Evolutionary conservation across 768 basidiomycete species (phyloP), one percentile per base, ranked within the genome.

Genomic region (Termitomyces sp.): DNA sequence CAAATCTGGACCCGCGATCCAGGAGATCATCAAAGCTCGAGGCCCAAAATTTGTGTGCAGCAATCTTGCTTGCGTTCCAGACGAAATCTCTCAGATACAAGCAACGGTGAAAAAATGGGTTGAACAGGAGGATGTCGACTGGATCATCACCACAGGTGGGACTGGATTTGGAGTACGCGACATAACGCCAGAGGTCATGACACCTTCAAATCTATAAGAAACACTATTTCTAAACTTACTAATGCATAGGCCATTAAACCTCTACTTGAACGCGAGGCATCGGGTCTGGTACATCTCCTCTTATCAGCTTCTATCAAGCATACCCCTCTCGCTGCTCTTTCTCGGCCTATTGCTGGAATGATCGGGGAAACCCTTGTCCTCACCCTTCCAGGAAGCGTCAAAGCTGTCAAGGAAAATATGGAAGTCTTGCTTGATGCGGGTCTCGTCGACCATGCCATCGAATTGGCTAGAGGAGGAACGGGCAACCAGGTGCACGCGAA

Each of bases 141-240:
- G 84, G 79, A 78, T 94, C 54, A 73, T 96, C 58, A 89, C 90
- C 6, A 89, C 89, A 0, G 93, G 93, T 16, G 93, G 93, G 5
- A 96, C 93, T 0, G 93, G 93, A 7, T 93, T 94, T 63, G 89
- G 91, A 1, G 73, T 80, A 29, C 74, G 88, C 59, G 93, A 96
- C 69, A 71, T 76, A 41, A 96, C 93, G 4, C 93, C 93, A 36
- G 91, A 96, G 79, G 92, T 89, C n/a, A n/a, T n/a, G n/a, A n/a
- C n/a, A n/a, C n/a, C n/a, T n/a, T n/a, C n/a, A n/a, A n/a, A n/a
- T n/a, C n/a, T n/a, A n/a, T n/a, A n/a, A n/a, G n/a, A n/a, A n/a
- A n/a, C n/a, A n/a, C n/a, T n/a, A n/a, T n/a, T n/a, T n/a, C n/a
- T n/a, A n/a, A n/a, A n/a, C n/a, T n/a, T n/a, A n/a, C n/a, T n/a